Percentiles rank a stretch among this genome's conserved stretches.
Conservation (phyloP, 208 protist genomes). For the Leishmania arabica region DNA sequence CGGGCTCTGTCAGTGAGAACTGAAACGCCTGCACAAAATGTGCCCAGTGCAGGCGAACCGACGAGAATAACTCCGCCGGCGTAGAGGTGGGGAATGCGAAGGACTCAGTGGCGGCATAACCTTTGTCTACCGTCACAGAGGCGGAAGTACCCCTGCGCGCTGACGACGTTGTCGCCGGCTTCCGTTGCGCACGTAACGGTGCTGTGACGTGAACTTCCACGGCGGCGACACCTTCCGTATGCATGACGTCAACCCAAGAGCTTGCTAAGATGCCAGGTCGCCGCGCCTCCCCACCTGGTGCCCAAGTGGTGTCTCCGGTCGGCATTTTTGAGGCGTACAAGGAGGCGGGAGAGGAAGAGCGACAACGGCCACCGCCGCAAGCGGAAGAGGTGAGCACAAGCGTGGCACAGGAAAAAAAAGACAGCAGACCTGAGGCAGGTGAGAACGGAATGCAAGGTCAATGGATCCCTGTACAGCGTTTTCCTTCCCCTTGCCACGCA, state of each 20-base stretch:
- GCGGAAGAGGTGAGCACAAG: background rate
- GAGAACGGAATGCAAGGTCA: background rate
- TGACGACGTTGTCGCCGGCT: background rate
- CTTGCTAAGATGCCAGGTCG: background rate
- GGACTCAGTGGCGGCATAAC: background rate
- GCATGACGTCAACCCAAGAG: background rate
- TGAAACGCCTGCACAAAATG: conserved; percentile 16
- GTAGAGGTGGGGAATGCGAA: background rate
- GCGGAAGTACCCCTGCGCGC: background rate
- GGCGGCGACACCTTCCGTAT: background rate
- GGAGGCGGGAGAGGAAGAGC: background rate
- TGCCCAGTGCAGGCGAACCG: background rate
- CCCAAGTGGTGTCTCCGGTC: background rate
- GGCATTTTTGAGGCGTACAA: background rate
- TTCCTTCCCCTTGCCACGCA: background rate
- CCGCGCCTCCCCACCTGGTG: background rate
- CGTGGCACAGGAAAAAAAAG: background rate
- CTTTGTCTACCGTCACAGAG: background rate
- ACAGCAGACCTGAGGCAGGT: background rate
- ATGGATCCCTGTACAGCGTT: background rate
- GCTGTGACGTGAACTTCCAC: conserved; percentile 2
- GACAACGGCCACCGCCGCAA: background rate
- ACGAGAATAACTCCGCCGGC: background rate
- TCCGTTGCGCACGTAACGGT: background rate
- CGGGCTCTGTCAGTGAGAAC: conserved; percentile 20